Evolutionary conservation across 2,329 filamentous ascomycete species (phyloP), one percentile per base, ranked within the genome.

Genomic region (Fusarium humuli): DNA sequence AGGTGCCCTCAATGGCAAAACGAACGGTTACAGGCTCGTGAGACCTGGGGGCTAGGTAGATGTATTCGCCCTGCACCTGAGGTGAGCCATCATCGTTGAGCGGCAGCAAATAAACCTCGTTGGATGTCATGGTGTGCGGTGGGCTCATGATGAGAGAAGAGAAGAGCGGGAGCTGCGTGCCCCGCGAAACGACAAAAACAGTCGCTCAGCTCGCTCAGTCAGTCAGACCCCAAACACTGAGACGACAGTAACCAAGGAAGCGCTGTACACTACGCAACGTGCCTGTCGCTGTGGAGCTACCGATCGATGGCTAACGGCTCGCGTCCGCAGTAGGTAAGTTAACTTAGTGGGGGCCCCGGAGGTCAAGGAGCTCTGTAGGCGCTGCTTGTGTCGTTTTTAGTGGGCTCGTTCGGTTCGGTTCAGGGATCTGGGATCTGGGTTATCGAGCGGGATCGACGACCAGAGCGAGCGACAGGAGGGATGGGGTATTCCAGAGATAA

Each of bases 61-160:
- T 92, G 84, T 98, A 99, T 74, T 92, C 90, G 76, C 94, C 93
- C 27, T 92, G 87, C 50, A 99, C 90, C 79, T 97, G 91, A 37
- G 97, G 96, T 73, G 94, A 94, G 75, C 97, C 96, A 82, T 95
- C 88, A 82, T 99, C 95, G 79, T 94, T 96, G 81, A 99, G 88
- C 71, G 93, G 93, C 69, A 99, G 87, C 76, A 97, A 84, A 83
- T 98, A 97, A 70, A 98, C 90, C 81, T 93, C 87, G 78, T 84
- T 88, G 75, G 88, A 89, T 75, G 86, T 86, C 82, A 90, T 89
- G 68, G 84, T 90, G 80, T 83, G 82, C 34, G 73, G 72, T 66
- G 87, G 87, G 75, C 85, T 83, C 87, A 90, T 90, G 79, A 72
- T 82, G 77, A 73, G 64, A 70, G 72, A 56, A 75, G 72, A 72